These are phyloP conservation scores for Diaporthe citriasiana DNA, from an alignment of 2,329 filamentous ascomycete genomes.

Conservation along the genomic window DNA sequence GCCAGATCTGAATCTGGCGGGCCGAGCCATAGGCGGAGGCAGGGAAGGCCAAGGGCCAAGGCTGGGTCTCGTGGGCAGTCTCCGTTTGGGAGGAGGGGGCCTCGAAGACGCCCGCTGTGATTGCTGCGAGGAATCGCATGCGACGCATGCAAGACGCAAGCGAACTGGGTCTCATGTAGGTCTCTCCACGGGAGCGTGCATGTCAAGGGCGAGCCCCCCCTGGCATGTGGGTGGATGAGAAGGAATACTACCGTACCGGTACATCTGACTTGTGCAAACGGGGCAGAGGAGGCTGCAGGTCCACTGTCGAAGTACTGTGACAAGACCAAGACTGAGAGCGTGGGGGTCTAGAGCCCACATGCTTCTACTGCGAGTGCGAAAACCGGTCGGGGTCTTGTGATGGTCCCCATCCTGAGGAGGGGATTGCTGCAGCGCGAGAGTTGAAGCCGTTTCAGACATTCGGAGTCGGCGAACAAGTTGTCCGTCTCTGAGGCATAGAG, in stretches of 20 bases:
- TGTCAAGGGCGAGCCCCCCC: constrained; percentile 28
- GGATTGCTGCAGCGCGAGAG: constrained; percentile 12
- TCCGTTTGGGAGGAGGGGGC: constrained; percentile 14
- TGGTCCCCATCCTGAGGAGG: background rate
- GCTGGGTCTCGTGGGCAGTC: constrained; percentile 15
- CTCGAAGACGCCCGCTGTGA: constrained; percentile 27
- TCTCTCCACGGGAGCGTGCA: constrained; percentile 40
- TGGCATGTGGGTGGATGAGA: constrained; percentile 29
- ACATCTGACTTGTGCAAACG: constrained; percentile 37
- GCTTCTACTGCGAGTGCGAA: constrained; percentile 8
- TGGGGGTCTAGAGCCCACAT: constrained; percentile 37
- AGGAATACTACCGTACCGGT: constrained; percentile 43
- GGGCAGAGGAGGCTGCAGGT: constrained; percentile 38
- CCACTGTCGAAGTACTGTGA: constrained; percentile 41
- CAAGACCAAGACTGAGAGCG: constrained; percentile 33
- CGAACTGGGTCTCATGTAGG: constrained; percentile 35
- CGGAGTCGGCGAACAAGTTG: background rate
- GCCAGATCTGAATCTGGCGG: constrained; percentile 30
- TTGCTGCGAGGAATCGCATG: constrained; percentile 30
- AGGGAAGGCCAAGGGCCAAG: constrained; percentile 25
- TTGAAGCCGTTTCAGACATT: constrained; percentile 11
- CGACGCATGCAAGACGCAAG: constrained; percentile 38
- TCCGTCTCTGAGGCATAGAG: background rate
- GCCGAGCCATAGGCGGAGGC: constrained; percentile 34
- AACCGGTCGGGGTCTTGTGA: constrained; percentile 17